A percentile compares a stretch with the other conserved stretches of the same genome.
Conservation (phyloP, 495 filamentous ascomycete genomes). For the Physcia stellaris region DNA sequence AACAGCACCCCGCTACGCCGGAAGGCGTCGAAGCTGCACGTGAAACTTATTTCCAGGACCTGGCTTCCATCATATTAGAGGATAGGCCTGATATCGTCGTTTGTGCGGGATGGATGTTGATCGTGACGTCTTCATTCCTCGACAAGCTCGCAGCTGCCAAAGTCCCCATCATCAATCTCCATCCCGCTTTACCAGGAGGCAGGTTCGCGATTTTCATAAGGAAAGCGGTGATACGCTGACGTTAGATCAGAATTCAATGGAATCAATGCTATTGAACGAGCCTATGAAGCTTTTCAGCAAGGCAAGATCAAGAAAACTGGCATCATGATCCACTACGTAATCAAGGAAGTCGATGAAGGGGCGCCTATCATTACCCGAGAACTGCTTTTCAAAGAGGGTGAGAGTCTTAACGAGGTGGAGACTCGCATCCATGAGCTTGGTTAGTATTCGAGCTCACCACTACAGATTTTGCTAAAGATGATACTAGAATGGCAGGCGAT, state of each 20-base stretch:
- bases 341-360: conserved; percentile 72
- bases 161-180: conserved; percentile 73
- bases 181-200: conserved; percentile 68
- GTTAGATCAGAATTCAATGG: conserved; percentile 43
- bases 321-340: conserved; percentile 84
- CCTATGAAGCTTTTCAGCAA: conserved; percentile 57
- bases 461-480: no score
- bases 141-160: conserved; percentile 44
- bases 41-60: conserved; percentile 45
- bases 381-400: conserved; percentile 51
- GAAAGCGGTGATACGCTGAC: no score
- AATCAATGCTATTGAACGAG: conserved; percentile 60
- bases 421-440: conserved; percentile 57
- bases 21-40: conserved; percentile 50
- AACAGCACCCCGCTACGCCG: conserved; percentile 24
- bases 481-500: conserved; percentile 46
- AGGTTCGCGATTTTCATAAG: no score
- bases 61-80: conserved; percentile 57
- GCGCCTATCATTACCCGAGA: conserved; percentile 56
- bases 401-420: conserved; percentile 51
- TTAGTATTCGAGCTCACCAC: no score
- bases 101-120: conserved; percentile 35
- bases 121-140: conserved; percentile 50
- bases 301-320: conserved; percentile 66
- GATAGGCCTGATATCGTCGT: conserved; percentile 60